Percentiles rank a stretch among this genome's conserved stretches.
Conservation (phyloP, 164 flowering plant genomes). For the Magnolia changhungtana region DNA sequence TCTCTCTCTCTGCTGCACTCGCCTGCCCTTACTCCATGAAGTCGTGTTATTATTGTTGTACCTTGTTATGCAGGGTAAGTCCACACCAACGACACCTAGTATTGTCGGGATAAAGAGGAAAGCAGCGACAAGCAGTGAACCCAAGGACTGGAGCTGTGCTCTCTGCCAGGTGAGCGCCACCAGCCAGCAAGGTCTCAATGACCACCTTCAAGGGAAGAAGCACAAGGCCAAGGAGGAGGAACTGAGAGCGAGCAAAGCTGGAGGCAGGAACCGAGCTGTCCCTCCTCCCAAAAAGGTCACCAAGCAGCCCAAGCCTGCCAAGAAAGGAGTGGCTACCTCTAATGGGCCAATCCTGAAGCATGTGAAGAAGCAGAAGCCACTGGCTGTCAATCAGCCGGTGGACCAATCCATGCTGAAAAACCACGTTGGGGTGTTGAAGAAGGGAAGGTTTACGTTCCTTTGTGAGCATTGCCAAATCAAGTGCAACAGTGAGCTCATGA, state of each 20-base stretch:
- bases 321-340: not conserved
- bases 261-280: not conserved
- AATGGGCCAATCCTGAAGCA: not conserved
- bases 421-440: not conserved
- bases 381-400: not conserved
- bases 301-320: not conserved
- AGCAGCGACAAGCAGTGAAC: not conserved
- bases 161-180: slow-evolving; percentile 33
- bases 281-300: not conserved
- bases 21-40: too few species aligned
- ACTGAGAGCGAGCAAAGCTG: not conserved
- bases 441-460: not conserved
- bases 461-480: slow-evolving; percentile 5
- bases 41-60: not conserved
- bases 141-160: slow-evolving; percentile 30
- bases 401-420: not conserved
- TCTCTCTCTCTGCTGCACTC: not conserved
- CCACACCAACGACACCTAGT: not conserved
- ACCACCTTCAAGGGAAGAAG: slow-evolving; percentile 33
- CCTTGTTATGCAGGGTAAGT: slow-evolving; percentile 5
- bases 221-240: slow-evolving; percentile 33
- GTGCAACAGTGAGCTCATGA: not conserved
- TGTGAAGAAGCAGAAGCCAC: not conserved
- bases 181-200: slow-evolving; percentile 19
- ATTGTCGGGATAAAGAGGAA: slow-evolving; percentile 4